Evolutionary conservation across 495 filamentous ascomycete species (phyloP).

Genomic region (Venustampulla echinocandica): DNA sequence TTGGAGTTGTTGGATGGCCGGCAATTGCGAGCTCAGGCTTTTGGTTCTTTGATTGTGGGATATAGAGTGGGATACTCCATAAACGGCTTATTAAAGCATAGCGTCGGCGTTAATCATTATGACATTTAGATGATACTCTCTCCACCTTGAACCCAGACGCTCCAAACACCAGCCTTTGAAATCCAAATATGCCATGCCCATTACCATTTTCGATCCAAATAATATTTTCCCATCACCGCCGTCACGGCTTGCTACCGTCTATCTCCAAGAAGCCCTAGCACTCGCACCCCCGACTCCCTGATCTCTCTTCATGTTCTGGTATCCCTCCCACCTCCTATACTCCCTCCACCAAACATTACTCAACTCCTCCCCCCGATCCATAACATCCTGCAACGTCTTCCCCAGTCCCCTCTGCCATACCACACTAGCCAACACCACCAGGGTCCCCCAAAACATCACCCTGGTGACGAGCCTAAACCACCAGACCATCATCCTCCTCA

Average conservation of each 20-base stretch:
- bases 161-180: neutral
- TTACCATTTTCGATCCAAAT: neutral
- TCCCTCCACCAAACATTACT: slow-evolving; percentile 48
- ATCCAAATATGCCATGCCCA: no score
- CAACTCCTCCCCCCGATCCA: slow-evolving; percentile 46
- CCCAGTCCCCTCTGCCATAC: slow-evolving; percentile 59
- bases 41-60: no score
- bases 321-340: slow-evolving; percentile 31
- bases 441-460: slow-evolving; percentile 48
- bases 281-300: neutral
- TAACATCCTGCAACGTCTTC: slow-evolving; percentile 46
- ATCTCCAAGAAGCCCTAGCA: neutral
- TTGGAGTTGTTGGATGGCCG: neutral
- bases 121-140: neutral
- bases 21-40: no score
- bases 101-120: slow-evolving; percentile 19
- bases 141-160: neutral
- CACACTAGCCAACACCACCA: slow-evolving; percentile 42
- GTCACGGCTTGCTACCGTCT: neutral
- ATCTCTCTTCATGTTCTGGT: slow-evolving; percentile 5
- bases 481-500: slow-evolving; percentile 60
- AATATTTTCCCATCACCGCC: neutral
- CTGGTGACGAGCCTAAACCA: slow-evolving; percentile 56
- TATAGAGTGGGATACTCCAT: no score
- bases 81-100: no score